Evolutionary conservation across 768 basidiomycete species (phyloP).

Genomic region (Tubosaeta brunneosetosa): DNA sequence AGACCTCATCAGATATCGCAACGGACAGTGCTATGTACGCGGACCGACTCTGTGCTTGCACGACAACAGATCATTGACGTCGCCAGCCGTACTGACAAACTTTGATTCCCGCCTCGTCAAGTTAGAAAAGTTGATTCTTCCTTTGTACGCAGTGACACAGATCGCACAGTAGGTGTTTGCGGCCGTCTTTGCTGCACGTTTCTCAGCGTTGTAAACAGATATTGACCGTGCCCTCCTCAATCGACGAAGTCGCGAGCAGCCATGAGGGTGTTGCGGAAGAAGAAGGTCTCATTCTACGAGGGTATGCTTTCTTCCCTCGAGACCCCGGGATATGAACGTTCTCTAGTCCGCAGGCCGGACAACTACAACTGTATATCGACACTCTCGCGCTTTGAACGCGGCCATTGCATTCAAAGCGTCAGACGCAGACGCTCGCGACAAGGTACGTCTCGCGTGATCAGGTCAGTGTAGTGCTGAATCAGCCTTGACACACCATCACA

Average conservation of each 20-base stretch:
- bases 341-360: too few species aligned
- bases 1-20: constrained; percentile 81
- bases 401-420: constrained; percentile 71
- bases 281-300: constrained; percentile 72
- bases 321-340: too few species aligned
- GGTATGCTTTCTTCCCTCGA: too few species aligned
- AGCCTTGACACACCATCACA: too few species aligned
- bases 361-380: constrained; percentile 62
- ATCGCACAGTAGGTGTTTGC: constrained; percentile 54
- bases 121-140: too few species aligned
- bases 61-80: constrained; percentile 20
- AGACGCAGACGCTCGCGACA: too few species aligned
- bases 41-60: neutral
- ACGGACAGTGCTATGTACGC: constrained; percentile 79
- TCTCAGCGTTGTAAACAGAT: constrained; percentile 41
- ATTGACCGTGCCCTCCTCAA: constrained; percentile 72
- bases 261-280: constrained; percentile 73
- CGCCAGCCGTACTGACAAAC: constrained; percentile 72
- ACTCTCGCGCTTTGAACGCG: constrained; percentile 72
- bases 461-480: too few species aligned
- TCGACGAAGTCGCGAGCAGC: constrained; percentile 72
- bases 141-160: constrained; percentile 81
- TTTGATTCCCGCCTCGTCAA: constrained; percentile 82
- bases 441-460: too few species aligned
- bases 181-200: neutral